phyloP scores from a whole-genome alignment of 345 rosid species.

The Pistacia vera region DNA sequence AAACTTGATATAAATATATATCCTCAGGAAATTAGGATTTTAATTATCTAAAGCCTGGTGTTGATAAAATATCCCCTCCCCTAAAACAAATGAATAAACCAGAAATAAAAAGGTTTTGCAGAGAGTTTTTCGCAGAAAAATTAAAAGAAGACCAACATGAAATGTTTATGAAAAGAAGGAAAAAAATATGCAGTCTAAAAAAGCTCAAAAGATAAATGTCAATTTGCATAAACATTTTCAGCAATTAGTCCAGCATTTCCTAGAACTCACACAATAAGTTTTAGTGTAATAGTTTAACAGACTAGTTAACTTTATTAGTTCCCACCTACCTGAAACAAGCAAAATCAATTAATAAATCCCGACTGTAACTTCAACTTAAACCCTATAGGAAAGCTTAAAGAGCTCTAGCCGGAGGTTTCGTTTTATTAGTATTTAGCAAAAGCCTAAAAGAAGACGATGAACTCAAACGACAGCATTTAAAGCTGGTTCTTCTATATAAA shows the following conservation, averaged over 20 bases:
- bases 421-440: neutral
- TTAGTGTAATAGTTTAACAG: neutral
- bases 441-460: neutral
- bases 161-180: neutral
- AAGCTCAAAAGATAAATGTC: neutral
- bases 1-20: neutral
- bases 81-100: neutral
- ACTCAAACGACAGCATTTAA: neutral
- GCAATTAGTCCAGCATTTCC: neutral
- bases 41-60: neutral
- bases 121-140: neutral
- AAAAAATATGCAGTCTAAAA: neutral
- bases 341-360: neutral
- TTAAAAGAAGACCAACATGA: neutral
- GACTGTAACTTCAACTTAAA: slow-evolving; percentile 1
- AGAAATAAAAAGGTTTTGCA: neutral
- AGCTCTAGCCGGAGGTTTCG: neutral
- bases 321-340: neutral
- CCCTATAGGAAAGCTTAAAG: slow-evolving; percentile 3
- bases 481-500: neutral
- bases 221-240: neutral
- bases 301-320: neutral
- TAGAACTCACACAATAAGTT: neutral
- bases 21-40: neutral
- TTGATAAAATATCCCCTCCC: neutral